phyloP scores from a whole-genome alignment of 805 yeast genomes.

The Candida germanica region DNA sequence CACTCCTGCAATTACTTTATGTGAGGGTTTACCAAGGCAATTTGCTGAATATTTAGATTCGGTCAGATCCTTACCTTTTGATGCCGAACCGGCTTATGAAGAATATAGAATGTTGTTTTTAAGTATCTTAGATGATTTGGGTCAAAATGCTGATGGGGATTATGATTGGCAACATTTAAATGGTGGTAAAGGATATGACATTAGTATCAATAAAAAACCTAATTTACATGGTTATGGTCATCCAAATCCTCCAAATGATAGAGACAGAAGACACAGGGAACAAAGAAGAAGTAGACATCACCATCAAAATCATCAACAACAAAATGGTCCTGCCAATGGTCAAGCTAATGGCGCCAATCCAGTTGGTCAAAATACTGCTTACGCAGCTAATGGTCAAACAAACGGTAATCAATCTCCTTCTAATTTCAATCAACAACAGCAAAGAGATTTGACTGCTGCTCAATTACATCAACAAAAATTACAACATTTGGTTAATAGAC shows the following conservation, averaged over 20 bases:
- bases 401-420: constrained; percentile 13
- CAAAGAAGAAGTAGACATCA: constrained; percentile 44
- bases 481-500: constrained; percentile 47
- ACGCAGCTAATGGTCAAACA: neutral
- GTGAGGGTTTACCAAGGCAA: constrained; percentile 87
- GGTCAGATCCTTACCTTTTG: constrained; percentile 86
- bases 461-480: constrained; percentile 48
- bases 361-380: constrained; percentile 1
- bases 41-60: constrained; percentile 87
- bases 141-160: constrained; percentile 73
- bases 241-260: constrained; percentile 69
- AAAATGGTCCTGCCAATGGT: neutral
- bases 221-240: constrained; percentile 95
- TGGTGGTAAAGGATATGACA: constrained; percentile 96
- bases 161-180: constrained; percentile 98
- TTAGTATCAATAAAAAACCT: constrained; percentile 83
- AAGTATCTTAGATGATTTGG: constrained; percentile 54
- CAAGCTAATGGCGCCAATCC: constrained; percentile 11
- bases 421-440: constrained; percentile 19
- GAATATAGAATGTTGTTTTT: constrained; percentile 61
- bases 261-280: constrained; percentile 45
- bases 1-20: constrained; percentile 80
- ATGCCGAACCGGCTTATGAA: constrained; percentile 92
- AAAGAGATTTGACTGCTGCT: constrained; percentile 42
- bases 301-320: constrained; percentile 16